Evolutionary conservation across 352 stramenopile species (phyloP), one percentile per base, ranked within the genome.

Genomic region (Globisporangium rhizosaccharum): DNA sequence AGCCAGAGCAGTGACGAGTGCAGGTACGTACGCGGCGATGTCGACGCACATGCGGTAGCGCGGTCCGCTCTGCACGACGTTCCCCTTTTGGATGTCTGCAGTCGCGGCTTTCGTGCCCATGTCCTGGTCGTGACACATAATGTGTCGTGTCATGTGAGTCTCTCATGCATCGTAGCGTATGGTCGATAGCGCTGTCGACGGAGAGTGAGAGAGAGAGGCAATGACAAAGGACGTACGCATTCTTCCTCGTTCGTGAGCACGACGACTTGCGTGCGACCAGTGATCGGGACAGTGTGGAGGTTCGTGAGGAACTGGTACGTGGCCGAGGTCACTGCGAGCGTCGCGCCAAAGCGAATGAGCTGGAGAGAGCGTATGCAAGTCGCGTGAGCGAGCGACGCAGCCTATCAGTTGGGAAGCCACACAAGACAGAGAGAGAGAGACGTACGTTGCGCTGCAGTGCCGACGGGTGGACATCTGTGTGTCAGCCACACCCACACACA

Each of bases 251-350:
- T 64, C 1, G 69, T 81, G 33, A 89, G 67, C 18, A 79, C 79
- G 11, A 89, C 79, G 63, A 89, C 79, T 46, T 89, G 79, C 18
- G 76, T 87, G 8, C 79, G 76, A 1, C 73, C 75, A 6, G 71
- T 86, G 61, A 89, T 87, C 44, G 79, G 79, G 39, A 89, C 76
- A 9, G 66, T 79, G 68, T 85, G 76, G 55, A 89, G 59, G 58
- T 89, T 89, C 20, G 70, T 87, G 41, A 84, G 49, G 56, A 89
- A 89, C 63, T 89, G 79, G 51, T 87, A 87, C 44, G 71, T 59
- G 23, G 79, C 79, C 42, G 79, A 70, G 0, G 65, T 62, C 36
- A 84, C 68, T 6, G 61, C 73, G 36, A 86, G 60, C 51, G 65
- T 63, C 5, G 65, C 49, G 4, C 73, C 69, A 71, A 67, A 82